Conservation (phyloP, 306 rosid genomes). For the Trifolium dubium region DNA sequence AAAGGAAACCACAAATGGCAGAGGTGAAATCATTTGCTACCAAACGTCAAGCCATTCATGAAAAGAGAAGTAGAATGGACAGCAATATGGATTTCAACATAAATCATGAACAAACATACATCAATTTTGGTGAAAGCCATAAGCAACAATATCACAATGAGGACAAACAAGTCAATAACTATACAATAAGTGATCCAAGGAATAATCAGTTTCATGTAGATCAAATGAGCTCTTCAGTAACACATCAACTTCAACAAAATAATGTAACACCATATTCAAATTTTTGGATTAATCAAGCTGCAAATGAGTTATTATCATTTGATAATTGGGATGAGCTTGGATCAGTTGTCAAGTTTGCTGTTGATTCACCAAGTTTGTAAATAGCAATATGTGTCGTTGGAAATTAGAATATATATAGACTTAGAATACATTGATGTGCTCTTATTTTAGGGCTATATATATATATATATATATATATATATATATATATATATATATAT, state of each 20-base stretch:
- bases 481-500: slow-evolving; percentile 9
- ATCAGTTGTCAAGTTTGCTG: slow-evolving; percentile 66
- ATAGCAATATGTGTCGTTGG: not conserved
- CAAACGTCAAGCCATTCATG: slow-evolving; percentile 43
- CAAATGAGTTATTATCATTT: slow-evolving; percentile 26
- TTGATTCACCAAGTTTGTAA: slow-evolving; percentile 48
- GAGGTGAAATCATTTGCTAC: slow-evolving; percentile 56
- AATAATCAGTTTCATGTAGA: slow-evolving; percentile 43
- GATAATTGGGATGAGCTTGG: slow-evolving; percentile 87
- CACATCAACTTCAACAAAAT: slow-evolving; percentile 38
- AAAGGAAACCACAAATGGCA: slow-evolving; percentile 51
- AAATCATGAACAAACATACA: slow-evolving; percentile 52
- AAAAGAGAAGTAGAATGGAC: slow-evolving; percentile 36
- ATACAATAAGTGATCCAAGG: slow-evolving; percentile 17
- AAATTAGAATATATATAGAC: not conserved
- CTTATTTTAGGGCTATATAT: not conserved
- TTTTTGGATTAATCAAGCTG: not conserved
- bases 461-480: too few relatives aligned
- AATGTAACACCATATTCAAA: slow-evolving; percentile 32
- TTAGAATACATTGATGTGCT: not conserved
- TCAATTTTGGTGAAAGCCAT: slow-evolving; percentile 54
- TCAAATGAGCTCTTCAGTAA: slow-evolving; percentile 35
- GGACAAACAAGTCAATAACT: slow-evolving; percentile 44
- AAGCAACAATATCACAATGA: slow-evolving; percentile 34
- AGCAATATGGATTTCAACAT: slow-evolving; percentile 38